phyloP scores from a whole-genome alignment of 345 rosid species.

The Cochlearia excelsa region DNA sequence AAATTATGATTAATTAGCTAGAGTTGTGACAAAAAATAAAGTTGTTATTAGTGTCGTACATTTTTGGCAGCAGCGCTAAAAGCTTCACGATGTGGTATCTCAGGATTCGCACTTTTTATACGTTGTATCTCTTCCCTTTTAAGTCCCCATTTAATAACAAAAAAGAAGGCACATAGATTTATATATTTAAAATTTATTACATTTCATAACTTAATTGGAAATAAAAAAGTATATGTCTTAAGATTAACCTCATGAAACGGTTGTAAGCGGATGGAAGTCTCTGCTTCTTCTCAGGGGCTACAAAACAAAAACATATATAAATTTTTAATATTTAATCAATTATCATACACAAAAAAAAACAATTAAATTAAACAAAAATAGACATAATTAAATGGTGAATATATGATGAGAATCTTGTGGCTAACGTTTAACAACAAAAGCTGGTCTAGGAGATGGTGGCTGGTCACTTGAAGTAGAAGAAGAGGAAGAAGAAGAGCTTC shows the following conservation, averaged over 20 bases:
- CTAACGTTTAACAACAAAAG: slow-evolving; percentile 88
- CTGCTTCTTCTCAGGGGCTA: slow-evolving; percentile 99
- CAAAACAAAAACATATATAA: slow-evolving; percentile 1
- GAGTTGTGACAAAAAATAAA: slow-evolving; percentile 1
- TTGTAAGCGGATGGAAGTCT: slow-evolving; percentile 99
- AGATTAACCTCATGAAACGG: slow-evolving; percentile 79
- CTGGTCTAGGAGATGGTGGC: slow-evolving; percentile 74
- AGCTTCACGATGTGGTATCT: slow-evolving; percentile 94
- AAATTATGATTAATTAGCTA: not conserved
- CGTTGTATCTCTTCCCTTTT: slow-evolving; percentile 96
- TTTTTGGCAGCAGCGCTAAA: slow-evolving; percentile 97
- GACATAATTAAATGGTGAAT: not conserved
- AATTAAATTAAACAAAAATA: not conserved
- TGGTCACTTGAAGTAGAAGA: slow-evolving; percentile 65
- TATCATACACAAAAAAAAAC: not conserved
- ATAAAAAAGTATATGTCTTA: not conserved
- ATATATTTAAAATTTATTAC: not conserved
- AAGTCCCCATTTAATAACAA: not conserved
- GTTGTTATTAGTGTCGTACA: slow-evolving; percentile 39
- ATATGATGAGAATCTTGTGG: not conserved
- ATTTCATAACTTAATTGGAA: not conserved
- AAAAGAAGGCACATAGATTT: not conserved
- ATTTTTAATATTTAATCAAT: not conserved
- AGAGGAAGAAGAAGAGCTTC: slow-evolving; percentile 63
- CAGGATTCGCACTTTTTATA: slow-evolving; percentile 91